These are phyloP conservation scores for Macadamia integrifolia DNA, from an alignment of 164 flowering plant species.

Conservation along the genomic window DNA sequence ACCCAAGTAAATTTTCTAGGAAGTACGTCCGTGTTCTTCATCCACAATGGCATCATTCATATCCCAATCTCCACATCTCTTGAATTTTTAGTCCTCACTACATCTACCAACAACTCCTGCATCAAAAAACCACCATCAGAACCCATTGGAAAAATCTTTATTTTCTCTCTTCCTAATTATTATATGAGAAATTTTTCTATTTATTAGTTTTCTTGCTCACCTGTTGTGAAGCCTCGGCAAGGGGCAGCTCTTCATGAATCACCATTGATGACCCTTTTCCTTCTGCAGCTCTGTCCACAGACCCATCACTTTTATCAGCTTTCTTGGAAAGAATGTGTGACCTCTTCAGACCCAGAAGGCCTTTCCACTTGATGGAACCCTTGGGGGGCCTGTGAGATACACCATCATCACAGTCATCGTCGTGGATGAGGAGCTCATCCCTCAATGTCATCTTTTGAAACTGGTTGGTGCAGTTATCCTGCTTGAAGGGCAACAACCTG, in stretches of 20 bases:
- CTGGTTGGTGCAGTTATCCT: conserved; percentile 25
- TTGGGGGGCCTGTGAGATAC: conserved; percentile 30
- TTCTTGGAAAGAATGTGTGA: conserved; percentile 25
- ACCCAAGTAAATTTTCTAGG: background rate
- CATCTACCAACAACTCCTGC: conserved; percentile 19
- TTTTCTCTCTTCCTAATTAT: background rate
- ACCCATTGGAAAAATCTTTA: background rate
- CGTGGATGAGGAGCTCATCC: conserved; percentile 49
- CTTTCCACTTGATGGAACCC: conserved; percentile 50
- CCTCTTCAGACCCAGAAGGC: conserved; percentile 46
- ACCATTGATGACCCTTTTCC: conserved; percentile 20
- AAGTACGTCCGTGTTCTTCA: background rate
- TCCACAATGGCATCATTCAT: conserved; percentile 11
- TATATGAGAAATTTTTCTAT: background rate
- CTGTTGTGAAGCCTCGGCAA: conserved; percentile 24
- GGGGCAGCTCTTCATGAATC: conserved; percentile 17
- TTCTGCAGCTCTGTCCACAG: conserved; percentile 26
- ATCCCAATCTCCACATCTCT: conserved; percentile 32
- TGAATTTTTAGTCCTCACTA: conserved; percentile 22
- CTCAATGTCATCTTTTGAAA: conserved; percentile 41
- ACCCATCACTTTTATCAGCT: conserved; percentile 19
- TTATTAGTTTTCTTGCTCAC: conserved; percentile 8
- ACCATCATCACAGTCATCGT: conserved; percentile 27
- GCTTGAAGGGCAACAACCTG: conserved; percentile 48
- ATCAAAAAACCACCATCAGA: background rate